Base-by-base conservation (phyloP, 495 filamentous ascomycete species). In the Penicillium canescens region DNA sequence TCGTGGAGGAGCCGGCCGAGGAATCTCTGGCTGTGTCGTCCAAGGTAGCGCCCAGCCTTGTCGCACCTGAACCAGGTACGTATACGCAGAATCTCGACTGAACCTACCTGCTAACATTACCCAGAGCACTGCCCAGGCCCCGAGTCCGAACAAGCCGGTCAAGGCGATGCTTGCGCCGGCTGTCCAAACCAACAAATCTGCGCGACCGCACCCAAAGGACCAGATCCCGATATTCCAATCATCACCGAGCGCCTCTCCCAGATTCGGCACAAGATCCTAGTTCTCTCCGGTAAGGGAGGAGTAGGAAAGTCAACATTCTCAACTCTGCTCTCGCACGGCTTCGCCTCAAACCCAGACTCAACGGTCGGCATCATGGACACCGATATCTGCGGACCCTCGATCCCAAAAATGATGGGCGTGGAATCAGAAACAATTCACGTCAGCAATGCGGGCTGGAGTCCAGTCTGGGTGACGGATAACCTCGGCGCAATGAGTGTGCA, bases 371-470 rank as follows among this genome's bases (percentile, higher is more conserved):
- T 98, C 46, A 96, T 96, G 89, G 94, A 98, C 65, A 93, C 93
- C 1, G 94, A 98, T 72, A 94, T 98, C 56, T 94, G 90, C 69
- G 94, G 94, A 0, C 94, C 94, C 1, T 88, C 82, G 43, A 96
- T 98, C 51, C 94, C 94, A 0, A 95, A 95, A 73, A 97, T 98
- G 95, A 90, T 98, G 83, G 94, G 95, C 16, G 93, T 96, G 2
- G 91, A 96, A 70, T 67, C 81, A 4, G 92, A 97, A 73, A 92
- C 89, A 1, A 95, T 98, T 28, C 95, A 98, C 67, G 80, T 95
- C 21, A 90, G 83, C 68, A 81, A 78, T 16, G 78, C 81, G 0
- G 94, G 95, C 5, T 96, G 92, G 94, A 87, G 84, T 52, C 95
- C 95, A 0, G 93, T 96, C 2, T 97, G 92, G 88, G 92, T 94